Evolutionary conservation across 768 basidiomycete genomes (phyloP).

Genomic region (Tremella fuciformis): DNA sequence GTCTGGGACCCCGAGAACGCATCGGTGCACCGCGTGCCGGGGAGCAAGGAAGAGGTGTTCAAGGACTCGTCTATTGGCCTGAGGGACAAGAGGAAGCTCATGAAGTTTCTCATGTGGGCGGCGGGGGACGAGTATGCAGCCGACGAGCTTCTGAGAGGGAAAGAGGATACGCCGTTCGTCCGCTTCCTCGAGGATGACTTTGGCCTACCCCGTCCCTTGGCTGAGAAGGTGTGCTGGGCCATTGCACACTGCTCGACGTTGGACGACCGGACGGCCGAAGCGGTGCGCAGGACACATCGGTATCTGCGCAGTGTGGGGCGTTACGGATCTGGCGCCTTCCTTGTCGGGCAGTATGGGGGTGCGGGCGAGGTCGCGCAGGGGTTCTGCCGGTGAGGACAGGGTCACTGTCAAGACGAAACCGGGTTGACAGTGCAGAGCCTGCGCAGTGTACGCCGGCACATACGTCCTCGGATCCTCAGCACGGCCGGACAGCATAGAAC

Average conservation of each 20-base stretch:
- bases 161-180: constrained; percentile 2
- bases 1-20: constrained; percentile 55
- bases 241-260: constrained; percentile 67
- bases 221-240: constrained; percentile 68
- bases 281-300: constrained; percentile 66
- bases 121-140: constrained; percentile 56
- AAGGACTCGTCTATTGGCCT: constrained; percentile 72
- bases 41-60: constrained; percentile 90
- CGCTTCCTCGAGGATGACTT: constrained; percentile 67
- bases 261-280: constrained; percentile 63
- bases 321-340: constrained; percentile 82
- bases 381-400: constrained; percentile 56
- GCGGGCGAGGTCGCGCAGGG: constrained; percentile 89
- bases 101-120: constrained; percentile 85
- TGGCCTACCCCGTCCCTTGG: constrained; percentile 60
- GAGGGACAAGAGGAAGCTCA: constrained; percentile 81
- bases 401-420: no score
- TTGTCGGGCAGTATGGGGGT: constrained; percentile 93
- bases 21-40: constrained; percentile 67
- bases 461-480: constrained; percentile 54
- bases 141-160: constrained; percentile 1
- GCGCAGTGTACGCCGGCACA: constrained; percentile 66
- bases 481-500: constrained; percentile 21
- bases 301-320: constrained; percentile 77
- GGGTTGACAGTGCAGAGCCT: constrained; percentile 57